phyloP scores from a whole-genome alignment of 805 yeast species.

The Saturnispora kantuleensis region DNA sequence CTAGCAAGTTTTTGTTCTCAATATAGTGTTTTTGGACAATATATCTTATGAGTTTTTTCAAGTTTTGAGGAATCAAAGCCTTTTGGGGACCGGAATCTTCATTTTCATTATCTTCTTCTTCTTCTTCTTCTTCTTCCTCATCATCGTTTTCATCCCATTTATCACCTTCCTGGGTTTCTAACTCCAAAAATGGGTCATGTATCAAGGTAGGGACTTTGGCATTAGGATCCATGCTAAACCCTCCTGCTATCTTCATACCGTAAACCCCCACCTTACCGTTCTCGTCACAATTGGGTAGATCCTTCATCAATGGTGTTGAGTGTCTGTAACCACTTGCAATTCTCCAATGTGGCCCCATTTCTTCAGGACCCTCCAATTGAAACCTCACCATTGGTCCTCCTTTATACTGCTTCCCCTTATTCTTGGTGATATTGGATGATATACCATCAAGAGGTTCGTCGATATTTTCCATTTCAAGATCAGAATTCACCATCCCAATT shows the following conservation, averaged over 20 bases:
- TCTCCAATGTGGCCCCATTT: conserved; percentile 42
- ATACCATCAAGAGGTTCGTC: no score
- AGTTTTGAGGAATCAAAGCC: conserved; percentile 42
- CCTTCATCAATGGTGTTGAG: conserved; percentile 34
- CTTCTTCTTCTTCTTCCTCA: conserved; percentile 2
- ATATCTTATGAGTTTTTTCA: conserved; percentile 38
- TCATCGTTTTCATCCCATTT: neutral
- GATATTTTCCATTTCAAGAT: conserved; percentile 1
- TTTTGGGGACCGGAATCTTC: conserved; percentile 9
- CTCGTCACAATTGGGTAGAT: conserved; percentile 18
- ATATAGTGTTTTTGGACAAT: conserved; percentile 44
- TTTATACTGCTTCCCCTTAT: neutral
- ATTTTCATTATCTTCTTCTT: conserved; percentile 3
- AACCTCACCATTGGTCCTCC: conserved; percentile 3
- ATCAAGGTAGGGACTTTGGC: neutral
- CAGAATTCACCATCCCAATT: conserved; percentile 6
- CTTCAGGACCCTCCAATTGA: conserved; percentile 32
- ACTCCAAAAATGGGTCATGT: conserved; percentile 9
- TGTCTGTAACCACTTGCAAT: conserved; percentile 36
- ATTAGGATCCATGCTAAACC: conserved; percentile 7
- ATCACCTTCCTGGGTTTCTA: neutral
- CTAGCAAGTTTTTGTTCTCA: conserved; percentile 24
- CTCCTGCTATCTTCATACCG: conserved; percentile 16
- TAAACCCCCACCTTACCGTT: conserved; percentile 12
- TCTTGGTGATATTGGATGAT: neutral